Conservation (phyloP, 108 stramenopile genomes). For the Aureococcus anophagefferens region DNA sequence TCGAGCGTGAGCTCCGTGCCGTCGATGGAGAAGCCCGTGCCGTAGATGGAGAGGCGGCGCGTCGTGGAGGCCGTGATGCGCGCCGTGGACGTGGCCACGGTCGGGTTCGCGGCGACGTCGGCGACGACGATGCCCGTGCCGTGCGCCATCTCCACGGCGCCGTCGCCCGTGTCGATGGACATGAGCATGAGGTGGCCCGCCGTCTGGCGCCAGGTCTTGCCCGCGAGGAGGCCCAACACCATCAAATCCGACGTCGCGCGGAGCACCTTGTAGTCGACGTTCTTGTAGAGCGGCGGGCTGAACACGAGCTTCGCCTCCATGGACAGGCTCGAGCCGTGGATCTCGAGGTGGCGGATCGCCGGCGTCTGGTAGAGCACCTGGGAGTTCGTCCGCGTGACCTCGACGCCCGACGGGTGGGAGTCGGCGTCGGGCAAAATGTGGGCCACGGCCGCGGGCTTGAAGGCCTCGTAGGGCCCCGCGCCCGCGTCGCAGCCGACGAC, state of each 20-base stretch:
- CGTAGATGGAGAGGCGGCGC: background rate
- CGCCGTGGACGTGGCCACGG: background rate
- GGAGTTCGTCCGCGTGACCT: background rate
- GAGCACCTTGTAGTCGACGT: background rate
- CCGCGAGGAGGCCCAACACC: background rate
- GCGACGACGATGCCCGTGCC: background rate
- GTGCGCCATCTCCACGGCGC: background rate
- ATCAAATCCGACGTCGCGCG: background rate
- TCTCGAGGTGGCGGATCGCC: conserved; percentile 2
- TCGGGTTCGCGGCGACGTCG: background rate
- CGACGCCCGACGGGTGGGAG: background rate
- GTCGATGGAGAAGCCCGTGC: background rate
- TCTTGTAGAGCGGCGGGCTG: background rate
- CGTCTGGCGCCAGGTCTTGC: background rate
- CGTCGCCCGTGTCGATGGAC: conserved; percentile 21
- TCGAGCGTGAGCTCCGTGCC: background rate
- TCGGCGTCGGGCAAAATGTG: background rate
- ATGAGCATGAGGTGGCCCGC: conserved; percentile 10
- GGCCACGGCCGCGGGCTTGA: background rate
- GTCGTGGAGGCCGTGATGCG: background rate
- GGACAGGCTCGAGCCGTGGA: background rate
- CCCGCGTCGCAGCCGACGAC: background rate
- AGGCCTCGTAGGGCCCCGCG: background rate
- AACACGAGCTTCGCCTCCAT: background rate
- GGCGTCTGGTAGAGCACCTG: background rate